Percentiles rank a stretch among this genome's conserved stretches.
These are phyloP conservation scores for Colletotrichum orbiculare DNA, from an alignment of 2,329 filamentous ascomycete genomes.

Conservation along the genomic window DNA sequence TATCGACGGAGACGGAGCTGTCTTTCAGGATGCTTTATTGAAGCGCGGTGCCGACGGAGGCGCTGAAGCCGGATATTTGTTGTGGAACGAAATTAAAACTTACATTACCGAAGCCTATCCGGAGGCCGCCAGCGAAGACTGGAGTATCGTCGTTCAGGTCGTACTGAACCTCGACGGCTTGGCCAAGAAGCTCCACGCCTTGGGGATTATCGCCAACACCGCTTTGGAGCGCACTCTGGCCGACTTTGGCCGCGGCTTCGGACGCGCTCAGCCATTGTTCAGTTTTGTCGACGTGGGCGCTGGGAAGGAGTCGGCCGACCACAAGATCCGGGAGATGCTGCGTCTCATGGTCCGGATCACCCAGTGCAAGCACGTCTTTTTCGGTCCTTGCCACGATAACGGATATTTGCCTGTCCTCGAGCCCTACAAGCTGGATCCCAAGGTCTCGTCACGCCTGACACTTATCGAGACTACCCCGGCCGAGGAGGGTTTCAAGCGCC, in stretches of 20 bases:
- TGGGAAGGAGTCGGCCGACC: conserved; percentile 49
- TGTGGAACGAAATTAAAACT: conserved; percentile 40
- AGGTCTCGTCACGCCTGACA: conserved; percentile 42
- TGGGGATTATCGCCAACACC: conserved; percentile 40
- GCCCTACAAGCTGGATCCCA: conserved; percentile 44
- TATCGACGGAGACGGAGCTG: conserved; percentile 50
- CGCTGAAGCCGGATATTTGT: conserved; percentile 45
- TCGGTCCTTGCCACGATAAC: conserved; percentile 48
- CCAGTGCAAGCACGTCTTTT: conserved; percentile 47
- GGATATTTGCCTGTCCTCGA: conserved; percentile 48
- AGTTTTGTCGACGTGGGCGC: conserved; percentile 48
- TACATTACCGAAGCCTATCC: conserved; percentile 41
- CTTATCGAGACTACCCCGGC: conserved; percentile 47
- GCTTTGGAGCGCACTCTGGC: conserved; percentile 39
- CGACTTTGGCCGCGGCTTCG: conserved; percentile 48
- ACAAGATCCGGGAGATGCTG: conserved; percentile 49
- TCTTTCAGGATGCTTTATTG: conserved; percentile 48
- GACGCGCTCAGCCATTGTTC: conserved; percentile 47
- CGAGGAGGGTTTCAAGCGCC: conserved; percentile 44
- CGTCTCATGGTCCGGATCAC: conserved; percentile 46
- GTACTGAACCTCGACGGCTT: conserved; percentile 48
- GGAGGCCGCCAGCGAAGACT: conserved; percentile 43
- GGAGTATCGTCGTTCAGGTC: conserved; percentile 48
- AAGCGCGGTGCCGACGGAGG: conserved; percentile 47
- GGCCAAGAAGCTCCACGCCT: conserved; percentile 42